These are phyloP conservation scores for Fraxinus baroniana DNA, from an alignment of 305 asterid species.

Conservation along the genomic window DNA sequence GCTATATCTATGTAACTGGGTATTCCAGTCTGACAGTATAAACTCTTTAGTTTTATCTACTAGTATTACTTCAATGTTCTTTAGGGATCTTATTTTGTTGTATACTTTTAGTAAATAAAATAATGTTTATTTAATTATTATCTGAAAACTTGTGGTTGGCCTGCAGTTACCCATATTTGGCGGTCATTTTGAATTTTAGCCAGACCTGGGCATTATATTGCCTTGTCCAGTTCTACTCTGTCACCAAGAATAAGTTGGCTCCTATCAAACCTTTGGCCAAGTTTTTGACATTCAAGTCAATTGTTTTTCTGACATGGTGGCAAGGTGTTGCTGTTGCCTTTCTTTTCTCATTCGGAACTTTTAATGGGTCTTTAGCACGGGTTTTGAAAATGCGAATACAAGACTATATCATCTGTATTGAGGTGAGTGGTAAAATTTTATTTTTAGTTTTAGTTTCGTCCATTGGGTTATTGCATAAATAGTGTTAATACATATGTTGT, in stretches of 20 bases:
- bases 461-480: background rate
- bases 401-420: conserved; percentile 93
- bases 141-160: conserved; percentile 19
- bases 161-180: conserved; percentile 94
- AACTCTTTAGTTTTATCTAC: background rate
- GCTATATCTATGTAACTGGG: background rate
- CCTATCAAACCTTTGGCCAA: conserved; percentile 96
- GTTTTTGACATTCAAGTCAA: conserved; percentile 93
- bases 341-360: conserved; percentile 84
- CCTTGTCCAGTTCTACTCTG: conserved; percentile 95
- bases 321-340: conserved; percentile 94
- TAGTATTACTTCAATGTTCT: background rate
- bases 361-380: conserved; percentile 76
- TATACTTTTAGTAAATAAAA: background rate
- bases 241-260: conserved; percentile 80
- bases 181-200: conserved; percentile 89
- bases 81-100: conserved; percentile 6
- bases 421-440: conserved; percentile 44
- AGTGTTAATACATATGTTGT: background rate
- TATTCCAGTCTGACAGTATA: background rate
- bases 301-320: conserved; percentile 98
- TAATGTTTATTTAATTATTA: background rate
- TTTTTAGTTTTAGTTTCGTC: background rate
- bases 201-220: conserved; percentile 98
- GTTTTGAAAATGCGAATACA: conserved; percentile 78